Conservation (phyloP, 2,329 filamentous ascomycete genomes). For the Cordyceps militaris region DNA sequence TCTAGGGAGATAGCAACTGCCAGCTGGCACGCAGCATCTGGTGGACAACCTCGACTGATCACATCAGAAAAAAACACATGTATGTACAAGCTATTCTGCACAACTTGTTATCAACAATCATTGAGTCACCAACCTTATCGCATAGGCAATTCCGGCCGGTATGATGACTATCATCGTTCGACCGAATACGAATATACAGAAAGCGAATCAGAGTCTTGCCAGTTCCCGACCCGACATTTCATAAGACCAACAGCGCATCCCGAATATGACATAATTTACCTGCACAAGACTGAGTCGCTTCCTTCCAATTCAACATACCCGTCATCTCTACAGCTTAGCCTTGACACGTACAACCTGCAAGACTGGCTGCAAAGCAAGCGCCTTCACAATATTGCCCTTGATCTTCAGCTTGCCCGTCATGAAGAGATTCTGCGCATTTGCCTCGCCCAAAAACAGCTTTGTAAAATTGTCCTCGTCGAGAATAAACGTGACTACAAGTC, state of each 20-base stretch:
- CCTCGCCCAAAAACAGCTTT: constrained; percentile 69
- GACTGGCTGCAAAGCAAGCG: constrained; percentile 82
- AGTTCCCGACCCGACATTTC: background rate
- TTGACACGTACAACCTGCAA: constrained; percentile 70
- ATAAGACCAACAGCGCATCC: background rate
- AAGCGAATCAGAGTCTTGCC: too few relatives aligned
- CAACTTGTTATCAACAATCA: too few relatives aligned
- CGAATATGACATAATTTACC: background rate
- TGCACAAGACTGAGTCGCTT: too few relatives aligned
- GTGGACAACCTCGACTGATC: too few relatives aligned
- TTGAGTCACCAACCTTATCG: background rate
- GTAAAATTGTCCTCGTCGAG: constrained; percentile 75
- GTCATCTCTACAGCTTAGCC: constrained; percentile 59
- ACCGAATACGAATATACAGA: too few relatives aligned
- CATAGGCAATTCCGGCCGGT: background rate
- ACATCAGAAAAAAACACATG: too few relatives aligned
- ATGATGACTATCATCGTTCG: background rate
- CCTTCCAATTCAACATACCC: background rate
- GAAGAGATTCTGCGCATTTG: constrained; percentile 81
- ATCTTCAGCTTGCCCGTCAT: constrained; percentile 92
- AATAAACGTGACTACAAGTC: constrained; percentile 58
- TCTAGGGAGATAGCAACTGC: too few relatives aligned
- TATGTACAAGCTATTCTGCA: too few relatives aligned
- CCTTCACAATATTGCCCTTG: constrained; percentile 91
- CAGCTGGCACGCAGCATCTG: too few relatives aligned